Conservation (phyloP, 2,329 filamentous ascomycete species). For the Leptographium radiaticola region DNA sequence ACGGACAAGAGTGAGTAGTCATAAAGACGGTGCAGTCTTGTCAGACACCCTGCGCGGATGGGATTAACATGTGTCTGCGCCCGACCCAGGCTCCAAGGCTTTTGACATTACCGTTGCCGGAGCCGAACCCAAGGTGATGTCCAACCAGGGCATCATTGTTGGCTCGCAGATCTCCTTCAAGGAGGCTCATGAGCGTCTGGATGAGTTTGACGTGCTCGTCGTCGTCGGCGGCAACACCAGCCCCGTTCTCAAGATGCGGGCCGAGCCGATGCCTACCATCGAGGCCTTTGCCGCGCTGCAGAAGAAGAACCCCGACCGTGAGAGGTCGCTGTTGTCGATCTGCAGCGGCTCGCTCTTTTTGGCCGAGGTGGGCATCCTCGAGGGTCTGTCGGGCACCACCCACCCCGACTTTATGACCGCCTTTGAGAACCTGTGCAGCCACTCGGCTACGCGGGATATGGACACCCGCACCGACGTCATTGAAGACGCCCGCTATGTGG, state of each 20-base stretch:
- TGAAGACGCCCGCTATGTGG: slow-evolving; percentile 70
- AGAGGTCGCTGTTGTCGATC: slow-evolving; percentile 69
- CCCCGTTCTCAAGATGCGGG: slow-evolving; percentile 51
- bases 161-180: slow-evolving; percentile 65
- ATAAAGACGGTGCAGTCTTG: too few species aligned
- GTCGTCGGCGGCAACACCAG: slow-evolving; percentile 60
- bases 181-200: slow-evolving; percentile 59
- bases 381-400: slow-evolving; percentile 68
- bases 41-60: too few species aligned
- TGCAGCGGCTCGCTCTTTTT: slow-evolving; percentile 71
- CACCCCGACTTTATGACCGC: slow-evolving; percentile 70
- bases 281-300: slow-evolving; percentile 66
- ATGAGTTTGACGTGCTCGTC: slow-evolving; percentile 69
- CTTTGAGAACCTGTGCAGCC: slow-evolving; percentile 70
- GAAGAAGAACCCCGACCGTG: slow-evolving; percentile 62
- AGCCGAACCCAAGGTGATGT: slow-evolving; percentile 40
- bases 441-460: slow-evolving; percentile 54
- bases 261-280: slow-evolving; percentile 59
- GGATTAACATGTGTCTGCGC: too few species aligned
- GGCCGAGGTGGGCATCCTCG: slow-evolving; percentile 62
- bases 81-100: slow-evolving; percentile 34
- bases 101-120: slow-evolving; percentile 45
- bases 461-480: slow-evolving; percentile 71
- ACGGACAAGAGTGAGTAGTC: slow-evolving; percentile 34
- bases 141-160: slow-evolving; percentile 53